Evolutionary conservation across 2,329 filamentous ascomycete genomes (phyloP), one percentile per base, ranked within the genome.

Genomic region (Pezicula neosporulosa): DNA sequence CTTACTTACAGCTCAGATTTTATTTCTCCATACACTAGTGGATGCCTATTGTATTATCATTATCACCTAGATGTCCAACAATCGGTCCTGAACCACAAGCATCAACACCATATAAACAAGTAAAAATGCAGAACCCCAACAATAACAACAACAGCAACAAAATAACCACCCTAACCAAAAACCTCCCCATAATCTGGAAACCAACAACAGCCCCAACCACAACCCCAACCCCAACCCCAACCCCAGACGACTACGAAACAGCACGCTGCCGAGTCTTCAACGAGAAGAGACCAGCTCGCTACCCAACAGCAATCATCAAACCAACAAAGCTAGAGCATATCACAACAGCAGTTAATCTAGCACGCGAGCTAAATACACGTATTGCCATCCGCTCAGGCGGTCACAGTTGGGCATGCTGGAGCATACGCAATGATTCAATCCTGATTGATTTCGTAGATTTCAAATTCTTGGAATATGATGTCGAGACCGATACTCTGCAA

Each of bases 381-480:
- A 63, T 78, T 1, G 74, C 74, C 1, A 68, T 78, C 4, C 69
- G 75, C 3, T 74, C 73, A 6, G 76, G 77, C 5, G 76, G 77
- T 0, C 76, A 79, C 53, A 70, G 66, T 52, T 77, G 73, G 71
- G 73, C 75, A 1, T 75, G 69, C 0, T 78, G 75, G 75, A 75
- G 71, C 52, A 69, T 78, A 0, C 67, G 74, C 13, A 71, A 76
- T 13, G 66, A 73, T 53, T 73, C 75, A 0, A 68, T 79, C 38
- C 57, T 74, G 3, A 62, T 74, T 18, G 71, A 74, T 46, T 54
- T 74, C 12, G 69, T 67, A 16, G 61, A 68, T 2, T 67, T 58
- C 9, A 65, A 68, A 18, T 50, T 58, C 6, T 57, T 79, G 5
- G 59, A 64, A 3, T 68, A 76, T 7, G 69, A 80, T 50, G 60